phyloP scores from a whole-genome alignment of 768 basidiomycete species.

The Macrolepiota dolichaula region DNA sequence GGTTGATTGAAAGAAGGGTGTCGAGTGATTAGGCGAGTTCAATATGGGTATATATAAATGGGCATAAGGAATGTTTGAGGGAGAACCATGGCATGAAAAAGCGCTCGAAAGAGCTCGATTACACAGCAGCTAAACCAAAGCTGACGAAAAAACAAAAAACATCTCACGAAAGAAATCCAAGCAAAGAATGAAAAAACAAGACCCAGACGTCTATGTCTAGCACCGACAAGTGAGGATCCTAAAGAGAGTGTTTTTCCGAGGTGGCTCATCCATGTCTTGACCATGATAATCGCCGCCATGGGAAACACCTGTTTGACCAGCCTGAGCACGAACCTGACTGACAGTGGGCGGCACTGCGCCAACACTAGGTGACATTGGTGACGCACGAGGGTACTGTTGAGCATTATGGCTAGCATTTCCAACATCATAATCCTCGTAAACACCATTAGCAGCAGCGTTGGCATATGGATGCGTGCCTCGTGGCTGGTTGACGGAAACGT shows the following conservation, averaged over 20 bases:
- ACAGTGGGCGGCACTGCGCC: conserved; percentile 69
- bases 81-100: conserved; percentile 17
- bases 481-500: conserved; percentile 62
- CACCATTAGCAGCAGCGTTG: conserved; percentile 45
- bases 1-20: background rate
- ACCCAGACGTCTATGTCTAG: conserved; percentile 39
- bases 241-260: conserved; percentile 54
- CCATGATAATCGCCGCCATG: conserved; percentile 54
- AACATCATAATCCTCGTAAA: conserved; percentile 51
- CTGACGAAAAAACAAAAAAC: conserved; percentile 12
- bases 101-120: background rate
- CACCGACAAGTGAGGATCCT: conserved; percentile 79
- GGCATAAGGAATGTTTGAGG: conserved; percentile 11
- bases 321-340: conserved; percentile 68
- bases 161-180: conserved; percentile 20
- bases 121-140: conserved; percentile 4
- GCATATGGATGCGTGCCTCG: conserved; percentile 69
- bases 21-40: conserved; percentile 11
- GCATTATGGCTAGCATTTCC: conserved; percentile 56
- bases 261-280: conserved; percentile 54
- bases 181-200: conserved; percentile 20
- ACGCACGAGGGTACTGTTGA: conserved; percentile 72
- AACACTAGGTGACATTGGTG: conserved; percentile 76
- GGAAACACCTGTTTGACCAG: conserved; percentile 64
- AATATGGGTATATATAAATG: conserved; percentile 19